Evolutionary conservation across 116 monocot species (phyloP).

Genomic region (Dioscorea cayenensis): DNA sequence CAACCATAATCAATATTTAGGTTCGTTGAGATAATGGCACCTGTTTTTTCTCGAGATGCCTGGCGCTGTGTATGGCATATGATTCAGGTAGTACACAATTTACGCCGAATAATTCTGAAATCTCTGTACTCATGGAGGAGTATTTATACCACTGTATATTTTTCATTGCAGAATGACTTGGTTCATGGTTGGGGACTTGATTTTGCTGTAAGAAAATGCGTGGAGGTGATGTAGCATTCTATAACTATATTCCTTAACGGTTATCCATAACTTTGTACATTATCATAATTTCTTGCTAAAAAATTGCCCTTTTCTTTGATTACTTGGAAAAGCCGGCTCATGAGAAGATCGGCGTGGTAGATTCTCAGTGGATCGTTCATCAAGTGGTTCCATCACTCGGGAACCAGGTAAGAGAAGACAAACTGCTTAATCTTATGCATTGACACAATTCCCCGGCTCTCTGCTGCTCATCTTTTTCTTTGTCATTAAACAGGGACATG

Average conservation of each 20-base stretch:
- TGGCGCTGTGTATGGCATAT: conserved; percentile 52
- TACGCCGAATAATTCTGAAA: background rate
- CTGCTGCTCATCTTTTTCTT: background rate
- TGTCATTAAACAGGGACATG: conserved; percentile 29
- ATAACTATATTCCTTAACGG: no score
- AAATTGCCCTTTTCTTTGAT: background rate
- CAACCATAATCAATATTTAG: conserved; percentile 5
- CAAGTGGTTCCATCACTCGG: conserved; percentile 35
- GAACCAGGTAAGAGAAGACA: conserved; percentile 45
- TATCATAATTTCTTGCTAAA: background rate
- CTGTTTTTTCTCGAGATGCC: conserved; percentile 34
- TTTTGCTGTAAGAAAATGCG: conserved; percentile 43
- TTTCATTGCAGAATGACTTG: conserved; percentile 41
- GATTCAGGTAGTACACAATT: conserved; percentile 26
- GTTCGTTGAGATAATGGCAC: conserved; percentile 49
- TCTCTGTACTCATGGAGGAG: background rate
- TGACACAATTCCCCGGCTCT: background rate
- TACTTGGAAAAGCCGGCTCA: conserved; percentile 5
- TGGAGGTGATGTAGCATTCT: conserved; percentile 21
- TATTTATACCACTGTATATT: background rate
- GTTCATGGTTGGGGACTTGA: conserved; percentile 62
- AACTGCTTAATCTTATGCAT: background rate
- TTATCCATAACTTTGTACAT: background rate
- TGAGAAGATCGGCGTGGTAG: conserved; percentile 25
- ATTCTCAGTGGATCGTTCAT: conserved; percentile 27